These are phyloP conservation scores for Saturnispora galanensis DNA, from an alignment of 805 yeast species.

Conservation along the genomic window DNA sequence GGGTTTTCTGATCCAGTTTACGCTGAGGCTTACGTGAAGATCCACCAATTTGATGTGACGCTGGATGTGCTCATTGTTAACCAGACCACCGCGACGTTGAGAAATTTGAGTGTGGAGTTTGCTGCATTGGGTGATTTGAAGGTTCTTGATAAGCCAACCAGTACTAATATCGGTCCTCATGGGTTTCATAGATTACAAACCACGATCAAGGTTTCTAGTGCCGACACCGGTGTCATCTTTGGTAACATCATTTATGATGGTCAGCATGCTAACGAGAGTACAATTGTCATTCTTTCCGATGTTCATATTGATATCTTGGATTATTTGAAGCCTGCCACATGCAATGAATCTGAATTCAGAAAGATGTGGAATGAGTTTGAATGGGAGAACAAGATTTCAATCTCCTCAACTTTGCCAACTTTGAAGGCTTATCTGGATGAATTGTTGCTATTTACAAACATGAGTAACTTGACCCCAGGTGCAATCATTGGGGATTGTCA, in stretches of 20 bases:
- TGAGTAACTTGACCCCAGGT: slow-evolving; percentile 88
- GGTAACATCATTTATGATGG: slow-evolving; percentile 97
- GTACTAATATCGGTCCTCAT: slow-evolving; percentile 92
- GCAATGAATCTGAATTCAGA: slow-evolving; percentile 84
- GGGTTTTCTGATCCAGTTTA: slow-evolving; percentile 97
- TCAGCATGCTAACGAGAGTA: slow-evolving; percentile 80
- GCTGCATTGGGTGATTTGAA: slow-evolving; percentile 94
- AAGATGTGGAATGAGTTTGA: slow-evolving; percentile 99
- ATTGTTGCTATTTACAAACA: slow-evolving; percentile 75
- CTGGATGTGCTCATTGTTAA: slow-evolving; percentile 89
- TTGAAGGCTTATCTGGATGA: slow-evolving; percentile 72
- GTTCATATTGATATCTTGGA: slow-evolving; percentile 96
- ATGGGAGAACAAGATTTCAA: slow-evolving; percentile 97
- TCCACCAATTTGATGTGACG: slow-evolving; percentile 94
- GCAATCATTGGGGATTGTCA: slow-evolving; percentile 86
- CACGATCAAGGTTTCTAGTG: slow-evolving; percentile 89
- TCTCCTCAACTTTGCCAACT: slow-evolving; percentile 56
- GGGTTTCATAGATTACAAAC: slow-evolving; percentile 87
- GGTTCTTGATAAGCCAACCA: slow-evolving; percentile 83
- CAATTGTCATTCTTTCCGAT: slow-evolving; percentile 86
- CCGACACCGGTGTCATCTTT: slow-evolving; percentile 96
- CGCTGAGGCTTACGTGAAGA: slow-evolving; percentile 93
- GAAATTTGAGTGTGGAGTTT: slow-evolving; percentile 87
- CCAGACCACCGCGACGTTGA: slow-evolving; percentile 84
- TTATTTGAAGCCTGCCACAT: slow-evolving; percentile 89